Base-by-base conservation (phyloP, 2,329 filamentous ascomycete genomes). In the Neopestalotiopsis sp. region DNA sequence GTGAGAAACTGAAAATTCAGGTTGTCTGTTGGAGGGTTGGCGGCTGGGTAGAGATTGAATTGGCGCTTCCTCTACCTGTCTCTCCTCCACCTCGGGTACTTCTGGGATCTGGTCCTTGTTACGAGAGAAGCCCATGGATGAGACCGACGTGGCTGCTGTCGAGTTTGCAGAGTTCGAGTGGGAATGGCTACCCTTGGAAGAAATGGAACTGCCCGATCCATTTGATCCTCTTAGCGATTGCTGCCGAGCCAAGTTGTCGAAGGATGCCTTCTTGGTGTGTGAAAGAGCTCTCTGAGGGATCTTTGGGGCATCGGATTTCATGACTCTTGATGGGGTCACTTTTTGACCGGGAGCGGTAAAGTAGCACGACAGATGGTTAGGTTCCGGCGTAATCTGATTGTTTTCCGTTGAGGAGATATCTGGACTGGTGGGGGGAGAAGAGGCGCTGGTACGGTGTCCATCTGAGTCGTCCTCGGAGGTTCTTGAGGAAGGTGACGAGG, bases 211-310 rank as follows among this genome's bases (percentile, higher is more conserved):
- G 49, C 82, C 81, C 0, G 87, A 89, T 62, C 86, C 82, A 74
- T 86, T 83, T 5, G 89, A 90, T 73, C 88, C 81, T 61, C 88
- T 86, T 76, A 80, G 66, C 74, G 80, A 68, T 28, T 69, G 67
- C 71, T 90, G 87, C 74, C 91, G 90, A 63, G 91, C 91, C 42
- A 97, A 80, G 70, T 90, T 89, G 73, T 96, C 93, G 77, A 94
- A 91, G 0, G 86, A 86, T 5, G 92, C 91, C 79, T 93, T 91
- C 85, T 97, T 98, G 75, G 94, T 97, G 83, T 98, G 95, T 10
- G 94, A 95, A 3, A 92, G 88, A 2, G 94, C 91, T 68, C 95
- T 90, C 78, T 89, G 87, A 4, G 95, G 95, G 70, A 98, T 90
- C 17, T 84, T 83, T 1, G 94, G 94, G 12, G 30, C 45, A 14